Evolutionary conservation across 257 asterid genomes (phyloP), one percentile per base, ranked within the genome.

Genomic region (Linderniella brevidens): DNA sequence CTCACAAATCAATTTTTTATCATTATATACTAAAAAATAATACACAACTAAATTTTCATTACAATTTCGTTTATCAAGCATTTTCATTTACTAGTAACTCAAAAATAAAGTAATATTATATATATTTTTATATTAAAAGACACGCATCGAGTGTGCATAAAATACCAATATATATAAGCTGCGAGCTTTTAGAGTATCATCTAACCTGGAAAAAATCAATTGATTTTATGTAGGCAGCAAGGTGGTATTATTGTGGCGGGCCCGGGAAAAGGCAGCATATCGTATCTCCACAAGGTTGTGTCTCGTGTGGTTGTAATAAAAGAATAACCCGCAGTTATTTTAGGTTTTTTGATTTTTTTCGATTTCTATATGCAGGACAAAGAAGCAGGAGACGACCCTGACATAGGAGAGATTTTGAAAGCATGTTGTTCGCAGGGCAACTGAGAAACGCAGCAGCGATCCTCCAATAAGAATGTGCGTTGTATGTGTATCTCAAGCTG

Each of bases 181-280:
- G 6, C 5, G 13, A 40, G 47, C 13, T 42, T 42, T 17, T 5
- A 12, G 17, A 11, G 17, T 12, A 25, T 14, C 11, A 17, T 12
- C 48, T 10, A 48, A 8, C 14, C 4, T 9, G 10, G 41, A 16
- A 29, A 13, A 9, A 38, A 19, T 18, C 17, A 17, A 29, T 18
- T 51, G 56, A 47, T 49, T 37, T 52, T 63, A 71, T 50, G 53
- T 77, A 88, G 95, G 98, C 82, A 66, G 64, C 95, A 84, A 69
- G 98, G 98, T 13, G 98, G 98, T 57, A 74, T 84, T 55, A 65
- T 88, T 19, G 80, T 88, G 46, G 98, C 94, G 10, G 98, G 98
- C 55, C 98, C 98, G 11, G 94, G 94, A 49, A 78, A 80, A 83
- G 44, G 44, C 37, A 80, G 76, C 65, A 68, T 88, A 65, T 68